Conservation (phyloP, 2,329 filamentous ascomycete species). For the Trichoderma koningii region DNA sequence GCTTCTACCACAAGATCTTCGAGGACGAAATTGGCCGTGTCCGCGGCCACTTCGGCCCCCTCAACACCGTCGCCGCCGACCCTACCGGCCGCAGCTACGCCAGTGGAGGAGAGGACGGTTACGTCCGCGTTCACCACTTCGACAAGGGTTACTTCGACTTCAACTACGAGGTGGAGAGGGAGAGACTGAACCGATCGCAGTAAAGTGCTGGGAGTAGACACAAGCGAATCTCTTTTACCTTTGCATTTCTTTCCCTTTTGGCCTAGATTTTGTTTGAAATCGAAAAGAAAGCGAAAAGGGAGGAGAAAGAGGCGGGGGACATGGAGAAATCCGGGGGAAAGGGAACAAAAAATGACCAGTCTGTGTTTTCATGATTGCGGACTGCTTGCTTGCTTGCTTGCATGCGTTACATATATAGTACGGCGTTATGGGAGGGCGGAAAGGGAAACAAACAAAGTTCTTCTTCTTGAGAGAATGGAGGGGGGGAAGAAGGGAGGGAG, state of each 20-base stretch:
- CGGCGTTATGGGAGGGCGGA: constrained; percentile 42
- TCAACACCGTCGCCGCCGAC: constrained; percentile 95
- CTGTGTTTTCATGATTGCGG: constrained; percentile 39
- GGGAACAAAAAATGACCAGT: constrained; percentile 27
- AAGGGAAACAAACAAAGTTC: constrained; percentile 36
- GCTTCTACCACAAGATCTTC: constrained; percentile 99
- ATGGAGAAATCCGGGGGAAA: not conserved
- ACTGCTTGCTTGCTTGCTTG: constrained; percentile 38
- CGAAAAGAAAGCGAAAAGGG: constrained; percentile 11
- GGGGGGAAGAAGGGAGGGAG: constrained; percentile 30
- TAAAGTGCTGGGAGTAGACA: constrained; percentile 31
- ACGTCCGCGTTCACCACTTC: constrained; percentile 97
- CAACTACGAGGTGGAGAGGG: constrained; percentile 96
- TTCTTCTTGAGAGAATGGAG: constrained; percentile 30
- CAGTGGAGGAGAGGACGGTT: constrained; percentile 95
- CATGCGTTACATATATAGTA: constrained; percentile 39
- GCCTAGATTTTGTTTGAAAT: constrained; percentile 3
- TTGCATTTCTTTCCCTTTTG: not conserved
- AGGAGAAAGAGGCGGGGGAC: not conserved
- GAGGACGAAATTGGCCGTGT: constrained; percentile 98
- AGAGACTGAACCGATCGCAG: constrained; percentile 57
- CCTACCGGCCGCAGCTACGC: constrained; percentile 91
- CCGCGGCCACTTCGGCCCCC: constrained; percentile 91
- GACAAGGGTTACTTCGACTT: constrained; percentile 99
- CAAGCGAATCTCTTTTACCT: not conserved